Evolutionary conservation across 176 grass and related monocot genomes (phyloP), one percentile per base, ranked within the genome.

Genomic region (Aegilops umbellulata): DNA sequence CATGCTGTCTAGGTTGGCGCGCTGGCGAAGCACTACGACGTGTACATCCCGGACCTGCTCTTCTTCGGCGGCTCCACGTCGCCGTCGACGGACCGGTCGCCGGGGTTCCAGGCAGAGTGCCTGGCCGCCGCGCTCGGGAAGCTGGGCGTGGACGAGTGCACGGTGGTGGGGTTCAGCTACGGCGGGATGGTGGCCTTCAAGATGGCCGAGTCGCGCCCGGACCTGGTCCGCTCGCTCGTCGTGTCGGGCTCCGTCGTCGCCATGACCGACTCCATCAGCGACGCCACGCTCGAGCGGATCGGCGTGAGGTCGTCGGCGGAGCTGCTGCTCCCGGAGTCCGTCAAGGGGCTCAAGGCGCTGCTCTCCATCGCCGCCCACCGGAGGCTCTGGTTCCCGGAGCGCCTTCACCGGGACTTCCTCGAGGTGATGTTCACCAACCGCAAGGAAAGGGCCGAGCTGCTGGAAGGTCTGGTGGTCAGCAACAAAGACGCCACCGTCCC

Each of bases 21-120:
- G 10, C 78, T 98, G 75, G 79, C 88, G 29, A 86, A 90, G 68
- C 79, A 82, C n/a, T 98, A 95, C 90, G 88, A 94, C 67, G 91
- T 98, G 88, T 98, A 98, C 90, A 92, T 98, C 63, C 96, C 96
- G 51, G 96, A 95, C 89, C 90, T 98, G 74, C 83, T 98, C 78
- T 98, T 86, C 81, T 98, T 95, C 83, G 96, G 93, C 1, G 88
- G 86, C 5, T 98, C 96, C 39, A 84, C 92, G 80, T 92, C 93
- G 30, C 85, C 68, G 24, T 80, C 82, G 51, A 3, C 86, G 51
- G 92, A 97, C 87, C 34, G 95, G 38, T 94, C 90, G 5, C 92
- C 92, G 80, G 80, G 3, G 55, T 95, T 90, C 80, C 89, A 98
- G 87, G 93, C 93, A 14, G 77, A 91, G 86, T 98, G 96, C 78